These are phyloP conservation scores for Blepharisma undulans DNA, from an alignment of 169 alveolate genomes.

Conservation along the genomic window DNA sequence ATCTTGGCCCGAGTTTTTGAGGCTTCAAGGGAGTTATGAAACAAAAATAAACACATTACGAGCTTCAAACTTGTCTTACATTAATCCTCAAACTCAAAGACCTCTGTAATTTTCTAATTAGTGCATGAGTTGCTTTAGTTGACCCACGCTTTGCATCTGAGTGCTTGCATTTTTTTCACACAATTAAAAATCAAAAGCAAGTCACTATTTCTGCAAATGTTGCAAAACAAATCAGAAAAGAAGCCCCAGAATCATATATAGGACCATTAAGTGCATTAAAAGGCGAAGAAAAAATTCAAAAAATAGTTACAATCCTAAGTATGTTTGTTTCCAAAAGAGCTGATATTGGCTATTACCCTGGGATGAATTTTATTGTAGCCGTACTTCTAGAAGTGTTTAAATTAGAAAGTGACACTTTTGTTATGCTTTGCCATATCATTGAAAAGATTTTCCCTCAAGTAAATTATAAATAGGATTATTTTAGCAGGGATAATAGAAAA, in stretches of 20 bases:
- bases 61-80: neutral
- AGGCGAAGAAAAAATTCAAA: neutral
- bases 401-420: conserved; percentile 30
- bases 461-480: conserved; percentile 14
- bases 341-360: neutral
- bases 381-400: neutral
- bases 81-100: neutral
- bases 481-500: neutral
- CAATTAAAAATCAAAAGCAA: neutral
- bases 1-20: neutral
- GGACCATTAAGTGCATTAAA: neutral
- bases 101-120: conserved; percentile 8
- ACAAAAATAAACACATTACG: neutral
- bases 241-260: neutral
- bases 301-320: neutral
- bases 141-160: conserved; percentile 26
- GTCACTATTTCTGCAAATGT: neutral
- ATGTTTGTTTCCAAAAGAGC: conserved; percentile 15
- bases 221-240: neutral
- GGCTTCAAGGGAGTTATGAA: neutral
- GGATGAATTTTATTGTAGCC: conserved; percentile 24
- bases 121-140: neutral
- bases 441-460: conserved; percentile 33
- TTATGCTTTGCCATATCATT: conserved; percentile 13
- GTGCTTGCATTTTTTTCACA: neutral